These are phyloP conservation scores for Cynanchum wilfordii DNA, from an alignment of 257 asterid genomes.

Conservation along the genomic window DNA sequence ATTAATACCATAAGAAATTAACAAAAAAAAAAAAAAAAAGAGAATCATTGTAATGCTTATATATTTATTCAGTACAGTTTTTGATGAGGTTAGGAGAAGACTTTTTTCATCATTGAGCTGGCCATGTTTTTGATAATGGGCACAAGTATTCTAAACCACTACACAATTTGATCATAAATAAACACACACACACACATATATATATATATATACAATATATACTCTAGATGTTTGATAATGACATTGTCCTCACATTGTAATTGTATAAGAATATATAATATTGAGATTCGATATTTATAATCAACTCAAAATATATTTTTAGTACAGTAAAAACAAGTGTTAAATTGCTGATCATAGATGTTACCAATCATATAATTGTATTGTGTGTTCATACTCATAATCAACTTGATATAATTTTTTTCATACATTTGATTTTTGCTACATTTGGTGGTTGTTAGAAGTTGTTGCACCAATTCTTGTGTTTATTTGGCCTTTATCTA, in stretches of 20 bases:
- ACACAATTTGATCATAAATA: conserved; percentile 4
- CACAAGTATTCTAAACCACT: conserved; percentile 19
- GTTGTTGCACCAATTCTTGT: conserved; percentile 52
- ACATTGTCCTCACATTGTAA: background rate
- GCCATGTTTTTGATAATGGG: conserved; percentile 34
- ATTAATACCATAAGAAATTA: conserved; percentile 6
- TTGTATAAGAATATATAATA: too few species aligned
- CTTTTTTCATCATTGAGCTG: conserved; percentile 47
- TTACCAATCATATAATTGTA: too few species aligned
- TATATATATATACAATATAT: background rate
- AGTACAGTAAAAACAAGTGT: too few species aligned
- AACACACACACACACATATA: too few species aligned
- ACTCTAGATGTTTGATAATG: conserved; percentile 10
- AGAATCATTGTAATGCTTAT: background rate
- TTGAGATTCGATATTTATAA: too few species aligned
- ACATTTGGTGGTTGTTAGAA: conserved; percentile 39
- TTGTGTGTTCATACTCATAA: too few species aligned
- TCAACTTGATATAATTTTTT: too few species aligned
- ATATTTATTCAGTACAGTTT: conserved; percentile 20
- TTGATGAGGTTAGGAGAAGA: conserved; percentile 17
- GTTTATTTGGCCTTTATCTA: conserved; percentile 27
- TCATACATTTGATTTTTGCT: too few species aligned
- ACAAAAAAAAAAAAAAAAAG: background rate
- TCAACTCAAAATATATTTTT: too few species aligned
- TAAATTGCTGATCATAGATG: too few species aligned